A percentile compares a stretch with the other conserved stretches of the same genome.
Conservation (phyloP, 768 basidiomycete genomes). For the Termitomyces titanicus region DNA sequence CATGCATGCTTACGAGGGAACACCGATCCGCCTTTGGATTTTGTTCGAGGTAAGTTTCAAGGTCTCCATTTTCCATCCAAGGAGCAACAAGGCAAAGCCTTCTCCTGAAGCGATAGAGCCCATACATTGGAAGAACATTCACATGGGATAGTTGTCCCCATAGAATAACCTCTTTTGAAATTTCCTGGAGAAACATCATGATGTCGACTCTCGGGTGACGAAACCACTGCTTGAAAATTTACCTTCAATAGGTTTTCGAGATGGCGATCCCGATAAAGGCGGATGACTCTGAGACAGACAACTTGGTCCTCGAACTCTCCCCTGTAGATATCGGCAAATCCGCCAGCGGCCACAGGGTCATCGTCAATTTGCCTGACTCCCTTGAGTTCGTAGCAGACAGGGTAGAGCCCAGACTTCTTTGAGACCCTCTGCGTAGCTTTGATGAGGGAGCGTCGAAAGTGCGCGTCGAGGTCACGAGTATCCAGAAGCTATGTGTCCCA, state of each 20-base stretch:
- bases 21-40: neutral
- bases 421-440: neutral
- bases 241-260: neutral
- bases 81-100: conserved; percentile 1
- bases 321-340: neutral
- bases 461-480: neutral
- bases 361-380: neutral
- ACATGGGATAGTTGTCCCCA: neutral
- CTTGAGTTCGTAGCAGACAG: neutral
- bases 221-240: too few relatives aligned
- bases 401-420: neutral
- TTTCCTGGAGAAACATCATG: neutral
- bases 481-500: neutral
- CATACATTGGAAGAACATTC: conserved; percentile 1
- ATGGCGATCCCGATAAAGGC: neutral
- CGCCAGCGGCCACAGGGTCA: neutral
- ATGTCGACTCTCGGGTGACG: neutral
- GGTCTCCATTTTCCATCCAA: conserved; percentile 3
- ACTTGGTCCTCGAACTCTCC: neutral
- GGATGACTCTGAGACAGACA: neutral
- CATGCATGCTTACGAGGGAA: neutral
- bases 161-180: neutral
- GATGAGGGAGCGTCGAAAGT: neutral
- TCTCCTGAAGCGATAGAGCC: neutral
- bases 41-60: neutral